A percentile compares a stretch with the other conserved stretches of the same genome.
These are phyloP conservation scores for Neurospora sp. DNA, from an alignment of 495 filamentous ascomycete species.

Conservation along the genomic window DNA sequence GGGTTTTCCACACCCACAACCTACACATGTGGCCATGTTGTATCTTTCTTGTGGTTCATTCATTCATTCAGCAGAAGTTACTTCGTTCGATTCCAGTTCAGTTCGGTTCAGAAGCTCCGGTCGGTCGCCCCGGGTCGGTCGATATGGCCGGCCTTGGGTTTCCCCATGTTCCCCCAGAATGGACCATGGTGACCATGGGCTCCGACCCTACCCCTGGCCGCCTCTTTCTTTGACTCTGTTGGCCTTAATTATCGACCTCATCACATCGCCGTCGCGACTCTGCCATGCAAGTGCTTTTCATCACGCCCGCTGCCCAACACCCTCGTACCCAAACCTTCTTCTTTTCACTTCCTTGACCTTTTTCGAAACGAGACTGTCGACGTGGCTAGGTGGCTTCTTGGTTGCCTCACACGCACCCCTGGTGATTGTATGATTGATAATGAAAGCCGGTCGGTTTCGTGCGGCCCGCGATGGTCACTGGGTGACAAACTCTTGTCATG, in stretches of 20 bases:
- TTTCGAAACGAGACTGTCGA: not conserved
- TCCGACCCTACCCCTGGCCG: not conserved
- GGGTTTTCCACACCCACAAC: not conserved
- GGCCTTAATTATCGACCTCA: not conserved
- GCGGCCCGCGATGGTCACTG: not conserved
- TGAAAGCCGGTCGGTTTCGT: not conserved
- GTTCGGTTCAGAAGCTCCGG: not conserved
- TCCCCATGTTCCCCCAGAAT: not conserved
- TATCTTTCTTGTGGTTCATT: not conserved
- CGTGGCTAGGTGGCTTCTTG: not conserved
- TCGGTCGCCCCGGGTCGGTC: not conserved
- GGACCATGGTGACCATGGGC: not conserved
- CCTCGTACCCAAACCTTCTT: not conserved
- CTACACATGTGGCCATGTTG: not conserved
- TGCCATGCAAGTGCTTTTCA: not conserved
- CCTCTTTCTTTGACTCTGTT: not conserved
- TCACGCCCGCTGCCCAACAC: not conserved
- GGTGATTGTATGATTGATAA: not conserved
- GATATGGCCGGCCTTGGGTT: not conserved
- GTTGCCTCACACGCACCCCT: not conserved
- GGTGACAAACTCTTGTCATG: not conserved
- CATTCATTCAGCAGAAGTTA: not conserved
- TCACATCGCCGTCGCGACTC: not conserved
- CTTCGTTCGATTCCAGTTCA: not conserved
- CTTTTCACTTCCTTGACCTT: not conserved